A percentile compares a stretch with the other conserved stretches of the same genome.
Evolutionary conservation across 345 rosid species (phyloP).

Genomic region (Murraya paniculata): DNA sequence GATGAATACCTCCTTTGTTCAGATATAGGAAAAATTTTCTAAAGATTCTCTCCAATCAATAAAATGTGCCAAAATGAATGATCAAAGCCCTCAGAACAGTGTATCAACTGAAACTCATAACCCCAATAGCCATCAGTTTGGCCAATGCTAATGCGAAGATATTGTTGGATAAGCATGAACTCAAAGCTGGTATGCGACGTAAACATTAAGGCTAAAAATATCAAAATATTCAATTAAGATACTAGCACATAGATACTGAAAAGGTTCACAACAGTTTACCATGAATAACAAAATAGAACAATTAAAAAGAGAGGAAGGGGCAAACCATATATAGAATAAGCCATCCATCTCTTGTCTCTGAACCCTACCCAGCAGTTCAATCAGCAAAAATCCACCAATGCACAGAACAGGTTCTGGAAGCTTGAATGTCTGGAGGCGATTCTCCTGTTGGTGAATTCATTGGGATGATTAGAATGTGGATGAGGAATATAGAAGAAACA

Average conservation of each 20-base stretch:
- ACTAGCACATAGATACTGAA: background rate
- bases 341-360: conserved; percentile 84
- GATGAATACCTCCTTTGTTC: background rate
- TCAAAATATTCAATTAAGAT: background rate
- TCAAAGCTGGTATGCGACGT: background rate
- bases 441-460: conserved; percentile 47
- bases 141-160: background rate
- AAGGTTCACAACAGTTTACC: background rate
- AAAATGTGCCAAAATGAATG: background rate
- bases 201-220: background rate
- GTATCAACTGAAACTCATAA: background rate
- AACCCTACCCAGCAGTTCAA: conserved; percentile 84
- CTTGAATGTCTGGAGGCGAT: conserved; percentile 64
- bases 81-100: background rate
- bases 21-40: background rate
- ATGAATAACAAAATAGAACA: background rate
- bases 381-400: conserved; percentile 71
- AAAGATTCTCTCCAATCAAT: background rate
- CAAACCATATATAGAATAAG: conserved; percentile 83
- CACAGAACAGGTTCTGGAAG: conserved; percentile 91
- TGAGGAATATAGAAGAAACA: background rate
- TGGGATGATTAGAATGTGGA: background rate
- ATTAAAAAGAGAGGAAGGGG: background rate
- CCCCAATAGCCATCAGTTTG: background rate
- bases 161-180: background rate